A percentile compares a stretch with the other conserved stretches of the same genome.
phyloP scores from a whole-genome alignment of 352 stramenopile genomes.

The Elongisporangium undulatum region DNA sequence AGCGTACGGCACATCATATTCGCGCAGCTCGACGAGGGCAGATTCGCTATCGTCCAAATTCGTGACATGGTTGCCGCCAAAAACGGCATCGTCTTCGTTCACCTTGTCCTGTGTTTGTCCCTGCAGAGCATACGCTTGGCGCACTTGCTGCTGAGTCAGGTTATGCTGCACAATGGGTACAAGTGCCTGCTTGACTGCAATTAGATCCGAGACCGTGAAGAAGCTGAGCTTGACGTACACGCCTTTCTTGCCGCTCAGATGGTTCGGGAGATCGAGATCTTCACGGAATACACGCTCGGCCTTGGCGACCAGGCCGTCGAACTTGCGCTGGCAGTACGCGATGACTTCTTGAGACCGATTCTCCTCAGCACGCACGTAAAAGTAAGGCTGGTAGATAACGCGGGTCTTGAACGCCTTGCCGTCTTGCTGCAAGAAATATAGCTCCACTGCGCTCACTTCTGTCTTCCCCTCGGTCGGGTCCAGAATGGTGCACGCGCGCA shows the following conservation, averaged over 20 bases:
- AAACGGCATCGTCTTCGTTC: slow-evolving; percentile 36
- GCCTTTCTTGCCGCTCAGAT: slow-evolving; percentile 82
- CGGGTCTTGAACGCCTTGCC: slow-evolving; percentile 95
- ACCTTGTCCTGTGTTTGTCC: slow-evolving; percentile 28
- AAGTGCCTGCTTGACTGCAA: slow-evolving; percentile 62
- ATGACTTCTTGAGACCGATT: slow-evolving; percentile 70
- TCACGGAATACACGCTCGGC: slow-evolving; percentile 74
- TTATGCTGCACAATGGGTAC: slow-evolving; percentile 61
- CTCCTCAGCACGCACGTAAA: slow-evolving; percentile 88
- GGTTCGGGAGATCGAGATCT: slow-evolving; percentile 90
- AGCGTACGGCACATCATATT: slow-evolving; percentile 99
- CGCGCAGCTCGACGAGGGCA: slow-evolving; percentile 89
- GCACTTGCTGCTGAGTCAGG: slow-evolving; percentile 47
- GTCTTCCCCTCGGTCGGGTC: slow-evolving; percentile 53
- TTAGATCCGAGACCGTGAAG: slow-evolving; percentile 67
- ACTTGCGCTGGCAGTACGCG: slow-evolving; percentile 77
- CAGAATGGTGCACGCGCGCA: slow-evolving; percentile 50
- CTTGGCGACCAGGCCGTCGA: slow-evolving; percentile 83
- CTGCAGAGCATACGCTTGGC: slow-evolving; percentile 72
- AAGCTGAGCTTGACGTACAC: slow-evolving; percentile 91
- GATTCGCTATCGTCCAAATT: slow-evolving; percentile 57
- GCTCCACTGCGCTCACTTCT: slow-evolving; percentile 89
- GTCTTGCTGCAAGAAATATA: slow-evolving; percentile 96
- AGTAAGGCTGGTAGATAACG: slow-evolving; percentile 95
- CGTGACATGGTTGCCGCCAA: slow-evolving; percentile 22